Evolutionary conservation across 352 stramenopile species (phyloP).

Genomic region (Saprolegnia diclina): DNA sequence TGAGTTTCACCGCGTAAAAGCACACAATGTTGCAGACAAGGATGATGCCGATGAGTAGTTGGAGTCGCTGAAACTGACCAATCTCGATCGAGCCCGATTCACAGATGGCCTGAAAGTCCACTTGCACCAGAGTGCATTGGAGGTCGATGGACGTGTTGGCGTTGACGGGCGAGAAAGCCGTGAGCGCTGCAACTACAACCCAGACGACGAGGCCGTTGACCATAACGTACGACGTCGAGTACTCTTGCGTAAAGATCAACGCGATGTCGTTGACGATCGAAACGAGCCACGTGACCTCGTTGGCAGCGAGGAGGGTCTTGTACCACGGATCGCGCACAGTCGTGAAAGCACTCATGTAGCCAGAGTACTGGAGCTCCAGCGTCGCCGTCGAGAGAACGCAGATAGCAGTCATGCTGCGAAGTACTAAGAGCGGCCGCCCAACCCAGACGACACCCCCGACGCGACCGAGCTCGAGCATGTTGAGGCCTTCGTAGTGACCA

Average conservation of each 20-base stretch:
- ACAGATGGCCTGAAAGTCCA: constrained; percentile 7
- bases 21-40: constrained; percentile 6
- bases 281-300: constrained; percentile 13
- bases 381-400: not conserved
- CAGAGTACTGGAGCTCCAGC: not conserved
- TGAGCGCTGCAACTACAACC: not conserved
- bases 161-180: not conserved
- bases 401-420: constrained; percentile 3
- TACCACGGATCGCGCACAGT: not conserved
- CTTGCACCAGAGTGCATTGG: not conserved
- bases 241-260: not conserved
- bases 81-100: not conserved
- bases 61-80: not conserved
- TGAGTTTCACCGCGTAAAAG: not conserved
- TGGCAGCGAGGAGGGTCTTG: not conserved
- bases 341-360: not conserved
- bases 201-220: constrained; percentile 1
- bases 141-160: not conserved
- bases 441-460: constrained; percentile 9
- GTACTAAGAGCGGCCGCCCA: not conserved
- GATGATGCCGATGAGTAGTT: not conserved
- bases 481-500: constrained; percentile 9
- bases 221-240: constrained; percentile 7
- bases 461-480: constrained; percentile 7
- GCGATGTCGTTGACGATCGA: constrained; percentile 2